Evolutionary conservation across 345 rosid genomes (phyloP), one percentile per base, ranked within the genome.

Genomic region (Jatropha curcas): DNA sequence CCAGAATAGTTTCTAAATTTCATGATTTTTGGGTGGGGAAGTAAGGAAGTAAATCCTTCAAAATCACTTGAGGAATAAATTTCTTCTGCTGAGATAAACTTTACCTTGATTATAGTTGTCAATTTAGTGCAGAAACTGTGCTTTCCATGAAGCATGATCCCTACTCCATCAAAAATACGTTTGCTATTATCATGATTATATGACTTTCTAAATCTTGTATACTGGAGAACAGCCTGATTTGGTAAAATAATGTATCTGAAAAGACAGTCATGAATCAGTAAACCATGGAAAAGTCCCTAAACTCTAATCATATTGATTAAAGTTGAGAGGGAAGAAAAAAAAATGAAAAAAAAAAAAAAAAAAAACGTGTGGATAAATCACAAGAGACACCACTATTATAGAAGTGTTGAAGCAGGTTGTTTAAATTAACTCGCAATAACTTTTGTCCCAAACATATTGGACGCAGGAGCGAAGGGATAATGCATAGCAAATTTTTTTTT

Each of bases 141-240:
- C 75, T 80, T 85, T 63, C 92, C 92, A 25, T 82, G 89, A 57
- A 88, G 86, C 84, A 90, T 75, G 74, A 90, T 71, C 28, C 94
- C 92, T 51, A 88, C 78, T 68, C 73, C 70, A 34, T 82, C 74
- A 78, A 90, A 90, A 60, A 88, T 81, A 55, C 46, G 71, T 27
- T 35, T 50, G 39, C 30, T 4, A 33, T 53, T 51, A 57, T 58
- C 74, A 50, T 17, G 34, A 65, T 41, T 16, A 51, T 72, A 71
- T 34, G 69, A 67, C 74, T 73, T 79, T 19, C 71, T 66, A 41
- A 65, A 58, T 76, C 63, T 58, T 17, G 69, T 28, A 67, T 39
- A 48, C 60, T 19, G 73, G 4, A 25, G 30, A 55, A 58, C 70
- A 56, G 79, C 58, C 35, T 74, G 88, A 73, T 73, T 78, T 17